A percentile compares a stretch with the other conserved stretches of the same genome.
phyloP scores from a whole-genome alignment of 2,329 filamentous ascomycete genomes.

The Berkeleyomyces rouxiae region DNA sequence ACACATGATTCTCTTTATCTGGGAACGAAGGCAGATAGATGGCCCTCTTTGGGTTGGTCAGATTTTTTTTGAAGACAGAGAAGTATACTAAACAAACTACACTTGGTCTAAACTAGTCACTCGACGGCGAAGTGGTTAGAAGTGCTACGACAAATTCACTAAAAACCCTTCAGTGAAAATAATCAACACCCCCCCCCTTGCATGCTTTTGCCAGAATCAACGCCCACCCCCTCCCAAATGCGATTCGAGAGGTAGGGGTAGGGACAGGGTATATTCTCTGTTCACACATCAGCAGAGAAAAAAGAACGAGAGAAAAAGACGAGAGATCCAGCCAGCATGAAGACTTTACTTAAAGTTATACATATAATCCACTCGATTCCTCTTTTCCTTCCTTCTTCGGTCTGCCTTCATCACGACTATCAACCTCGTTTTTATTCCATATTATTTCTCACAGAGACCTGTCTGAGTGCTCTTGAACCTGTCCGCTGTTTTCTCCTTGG shows the following conservation, averaged over 20 bases:
- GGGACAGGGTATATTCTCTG: not conserved
- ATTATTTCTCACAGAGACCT: not conserved
- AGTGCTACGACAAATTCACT: not conserved
- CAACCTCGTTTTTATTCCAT: not conserved
- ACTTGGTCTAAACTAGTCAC: not conserved
- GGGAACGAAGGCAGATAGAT: not conserved
- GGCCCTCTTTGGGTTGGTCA: not conserved
- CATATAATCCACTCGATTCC: constrained; percentile 5
- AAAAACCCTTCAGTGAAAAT: not conserved
- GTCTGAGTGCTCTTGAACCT: too few species aligned
- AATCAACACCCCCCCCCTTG: not conserved
- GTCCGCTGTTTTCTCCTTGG: not conserved
- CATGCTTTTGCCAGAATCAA: not conserved
- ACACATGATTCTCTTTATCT: not conserved
- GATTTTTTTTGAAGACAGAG: not conserved
- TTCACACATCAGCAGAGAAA: not conserved
- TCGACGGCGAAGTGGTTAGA: not conserved
- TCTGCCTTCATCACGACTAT: not conserved
- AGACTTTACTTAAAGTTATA: constrained; percentile 5
- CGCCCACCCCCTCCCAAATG: not conserved
- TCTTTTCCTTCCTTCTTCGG: constrained; percentile 3
- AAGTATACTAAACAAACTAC: not conserved
- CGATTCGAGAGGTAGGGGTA: not conserved
- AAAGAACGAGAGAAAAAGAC: not conserved
- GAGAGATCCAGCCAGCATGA: not conserved